Conservation (phyloP, 2,329 filamentous ascomycete species). For the Colletotrichum plurivorum region DNA sequence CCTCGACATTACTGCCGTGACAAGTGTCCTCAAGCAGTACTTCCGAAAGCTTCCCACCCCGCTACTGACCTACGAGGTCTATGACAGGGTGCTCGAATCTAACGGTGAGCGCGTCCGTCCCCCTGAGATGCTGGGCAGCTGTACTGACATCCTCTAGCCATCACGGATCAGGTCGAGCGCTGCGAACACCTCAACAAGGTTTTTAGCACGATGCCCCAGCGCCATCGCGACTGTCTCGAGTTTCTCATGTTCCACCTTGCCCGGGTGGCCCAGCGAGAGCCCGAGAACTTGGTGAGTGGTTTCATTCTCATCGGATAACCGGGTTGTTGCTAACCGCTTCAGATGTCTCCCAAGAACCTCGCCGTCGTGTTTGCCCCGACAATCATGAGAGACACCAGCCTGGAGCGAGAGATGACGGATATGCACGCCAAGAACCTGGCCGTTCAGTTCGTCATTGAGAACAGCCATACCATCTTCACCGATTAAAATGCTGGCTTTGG, state of each 20-base stretch:
- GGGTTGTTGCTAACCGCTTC: conserved; percentile 8
- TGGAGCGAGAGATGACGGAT: conserved; percentile 96
- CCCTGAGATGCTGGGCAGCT: neutral
- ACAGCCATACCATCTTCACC: conserved; percentile 85
- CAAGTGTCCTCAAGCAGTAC: conserved; percentile 96
- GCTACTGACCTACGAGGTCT: conserved; percentile 91
- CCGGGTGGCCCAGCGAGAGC: conserved; percentile 85
- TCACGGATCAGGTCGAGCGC: conserved; percentile 76
- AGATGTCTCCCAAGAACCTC: conserved; percentile 97
- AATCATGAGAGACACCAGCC: conserved; percentile 91
- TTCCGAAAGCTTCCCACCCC: conserved; percentile 93
- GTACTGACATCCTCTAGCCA: conserved; percentile 61
- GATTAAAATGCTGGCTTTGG: conserved; percentile 49
- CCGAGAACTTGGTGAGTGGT: conserved; percentile 82
- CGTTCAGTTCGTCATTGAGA: conserved; percentile 93
- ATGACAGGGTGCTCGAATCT: conserved; percentile 89
- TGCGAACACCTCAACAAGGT: conserved; percentile 80
- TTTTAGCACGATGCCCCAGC: conserved; percentile 83
- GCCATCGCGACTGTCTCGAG: conserved; percentile 90
- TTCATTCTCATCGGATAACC: neutral
- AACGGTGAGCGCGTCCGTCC: conserved; percentile 67
- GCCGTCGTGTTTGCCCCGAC: conserved; percentile 98
- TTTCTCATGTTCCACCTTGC: conserved; percentile 95
- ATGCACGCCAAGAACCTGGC: conserved; percentile 94
- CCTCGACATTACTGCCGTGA: conserved; percentile 96